phyloP scores from a whole-genome alignment of 345 rosid genomes.

The Citrus cavaleriei region DNA sequence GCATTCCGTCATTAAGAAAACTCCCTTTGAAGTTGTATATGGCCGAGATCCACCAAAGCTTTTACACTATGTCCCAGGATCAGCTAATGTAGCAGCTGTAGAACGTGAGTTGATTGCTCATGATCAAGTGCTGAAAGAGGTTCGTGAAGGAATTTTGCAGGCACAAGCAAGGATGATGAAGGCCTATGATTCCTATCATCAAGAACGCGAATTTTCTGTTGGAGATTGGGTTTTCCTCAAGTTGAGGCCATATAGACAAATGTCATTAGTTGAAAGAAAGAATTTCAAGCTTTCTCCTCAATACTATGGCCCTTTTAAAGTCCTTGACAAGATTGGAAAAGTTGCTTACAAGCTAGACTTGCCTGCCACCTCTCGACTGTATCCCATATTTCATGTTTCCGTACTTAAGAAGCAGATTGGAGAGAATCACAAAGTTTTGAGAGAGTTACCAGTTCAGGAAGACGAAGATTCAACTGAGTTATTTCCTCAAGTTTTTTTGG shows the following conservation, averaged over 20 bases:
- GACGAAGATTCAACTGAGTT: background rate
- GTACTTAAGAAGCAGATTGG: background rate
- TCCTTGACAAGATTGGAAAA: background rate
- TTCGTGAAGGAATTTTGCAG: no score
- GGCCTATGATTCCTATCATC: no score
- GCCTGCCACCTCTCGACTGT: background rate
- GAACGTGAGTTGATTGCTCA: no score
- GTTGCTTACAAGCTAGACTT: background rate
- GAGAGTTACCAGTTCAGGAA: background rate
- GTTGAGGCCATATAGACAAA: background rate
- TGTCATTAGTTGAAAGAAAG: background rate
- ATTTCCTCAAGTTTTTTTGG: no score
- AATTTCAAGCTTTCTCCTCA: background rate
- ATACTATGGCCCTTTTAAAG: background rate
- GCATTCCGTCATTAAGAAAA: no score
- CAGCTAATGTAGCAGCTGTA: no score
- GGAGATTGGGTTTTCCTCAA: background rate
- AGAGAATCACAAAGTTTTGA: background rate
- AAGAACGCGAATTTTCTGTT: no score
- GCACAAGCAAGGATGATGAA: no score
- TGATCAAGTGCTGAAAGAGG: no score
- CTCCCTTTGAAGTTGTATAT: no score
- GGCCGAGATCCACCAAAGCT: no score
- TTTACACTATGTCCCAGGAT: no score
- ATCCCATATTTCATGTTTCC: background rate